Base-by-base conservation (phyloP, 2,329 filamentous ascomycete genomes). In the Alternaria triticina region DNA sequence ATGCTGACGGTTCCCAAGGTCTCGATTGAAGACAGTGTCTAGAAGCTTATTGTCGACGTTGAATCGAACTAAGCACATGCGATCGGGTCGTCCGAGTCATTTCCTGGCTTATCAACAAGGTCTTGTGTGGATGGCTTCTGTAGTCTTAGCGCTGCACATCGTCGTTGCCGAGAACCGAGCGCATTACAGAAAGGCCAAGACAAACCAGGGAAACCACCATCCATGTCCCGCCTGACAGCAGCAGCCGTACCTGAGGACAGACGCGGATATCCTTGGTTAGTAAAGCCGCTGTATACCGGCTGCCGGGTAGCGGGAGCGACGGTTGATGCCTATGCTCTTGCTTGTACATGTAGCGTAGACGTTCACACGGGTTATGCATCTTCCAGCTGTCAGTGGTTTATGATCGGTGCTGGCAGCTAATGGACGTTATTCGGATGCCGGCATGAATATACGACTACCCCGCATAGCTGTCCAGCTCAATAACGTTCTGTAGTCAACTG, bases 231-330 rank as follows among this genome's bases (percentile, higher is more conserved):
- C 49, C 28, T 15, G 30, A 33, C 13, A 40, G 36, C n/a, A 40
- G 28, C 5, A 23, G 17, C 36, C 33, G 36, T 56, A 20, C 44
- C 45, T 50, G 56, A 54, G 52, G 58, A 25, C 44, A 61, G 36
- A 36, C 33, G 45, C 58, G 58, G 58, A 57, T 61, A 61, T 49
- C 28, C 52, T 30, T 57, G 58, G 52, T 25, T 45, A 52, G 13
- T 52, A 13, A 33, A 40, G 49, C 30, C 49, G 49, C 28, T 52
- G 28, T 3, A 23, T 52, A 40, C 49, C 49, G 23, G 49, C 20
- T 20, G 23, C 28, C 49, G 20, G 49, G 28, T 52, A 52, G 49
- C 30, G 30, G 20, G 49, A 51, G 28, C 49, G 49, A 17, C 9
- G 49, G 13, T 52, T 52, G 8, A 23, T 51, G 17, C 12, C 28